A percentile compares a stretch with the other conserved stretches of the same genome.
Evolutionary conservation across 495 filamentous ascomycete genomes (phyloP).

Genomic region (Aspergillus heteromorphus): DNA sequence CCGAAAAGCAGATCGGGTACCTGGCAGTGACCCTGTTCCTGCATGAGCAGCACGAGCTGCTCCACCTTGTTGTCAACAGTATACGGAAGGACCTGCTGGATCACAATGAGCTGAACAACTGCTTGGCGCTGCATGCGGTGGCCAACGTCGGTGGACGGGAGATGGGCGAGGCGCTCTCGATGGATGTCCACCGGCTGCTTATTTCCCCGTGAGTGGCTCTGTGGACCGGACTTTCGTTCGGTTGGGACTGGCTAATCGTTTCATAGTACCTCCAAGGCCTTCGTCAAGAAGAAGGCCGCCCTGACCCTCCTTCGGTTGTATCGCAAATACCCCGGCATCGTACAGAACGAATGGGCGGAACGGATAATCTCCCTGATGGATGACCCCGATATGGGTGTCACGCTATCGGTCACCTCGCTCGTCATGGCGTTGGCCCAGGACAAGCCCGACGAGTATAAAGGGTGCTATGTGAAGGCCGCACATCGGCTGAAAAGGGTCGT

Average conservation of each 20-base stretch:
- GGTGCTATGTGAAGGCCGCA: constrained; percentile 89
- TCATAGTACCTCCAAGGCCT: constrained; percentile 84
- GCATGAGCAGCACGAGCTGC: constrained; percentile 92
- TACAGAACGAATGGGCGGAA: constrained; percentile 95
- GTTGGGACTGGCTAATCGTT: constrained; percentile 11
- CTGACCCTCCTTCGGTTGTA: constrained; percentile 93
- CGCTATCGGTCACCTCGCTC: constrained; percentile 90
- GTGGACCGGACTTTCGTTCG: not conserved
- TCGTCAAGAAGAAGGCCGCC: constrained; percentile 99
- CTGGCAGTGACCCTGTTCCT: constrained; percentile 95
- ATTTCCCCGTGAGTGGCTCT: constrained; percentile 78
- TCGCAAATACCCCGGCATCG: constrained; percentile 86
- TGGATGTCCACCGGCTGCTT: constrained; percentile 87
- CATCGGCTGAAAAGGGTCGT: constrained; percentile 81
- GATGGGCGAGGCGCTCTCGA: constrained; percentile 92
- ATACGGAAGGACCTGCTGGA: constrained; percentile 94
- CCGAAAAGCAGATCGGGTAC: constrained; percentile 99
- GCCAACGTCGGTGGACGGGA: constrained; percentile 95
- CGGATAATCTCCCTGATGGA: constrained; percentile 98
- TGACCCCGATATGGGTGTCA: constrained; percentile 89
- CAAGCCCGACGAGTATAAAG: constrained; percentile 86
- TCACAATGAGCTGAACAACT: constrained; percentile 95
- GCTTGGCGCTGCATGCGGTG: constrained; percentile 95
- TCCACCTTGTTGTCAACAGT: constrained; percentile 96
- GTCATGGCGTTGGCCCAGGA: constrained; percentile 96